Conservation (phyloP, 2,329 filamentous ascomycete species). For the Fusarium sp. region DNA sequence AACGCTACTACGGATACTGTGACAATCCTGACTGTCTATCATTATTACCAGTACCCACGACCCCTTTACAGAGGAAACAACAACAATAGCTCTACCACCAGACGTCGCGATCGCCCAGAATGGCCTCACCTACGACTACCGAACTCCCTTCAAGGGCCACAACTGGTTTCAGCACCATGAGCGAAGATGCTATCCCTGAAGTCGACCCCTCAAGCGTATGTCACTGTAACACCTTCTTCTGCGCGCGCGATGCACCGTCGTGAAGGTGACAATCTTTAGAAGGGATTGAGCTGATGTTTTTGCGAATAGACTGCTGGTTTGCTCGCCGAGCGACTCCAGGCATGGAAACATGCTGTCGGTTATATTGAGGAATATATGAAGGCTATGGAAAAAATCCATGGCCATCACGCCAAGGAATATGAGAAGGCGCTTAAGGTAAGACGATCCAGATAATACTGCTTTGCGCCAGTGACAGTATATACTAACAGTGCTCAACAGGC, state of each 20-base stretch:
- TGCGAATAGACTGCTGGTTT: constrained; percentile 74
- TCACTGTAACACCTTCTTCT: constrained; percentile 14
- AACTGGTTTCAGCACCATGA: constrained; percentile 58
- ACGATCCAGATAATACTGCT: neutral
- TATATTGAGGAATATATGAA: constrained; percentile 92
- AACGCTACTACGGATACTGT: constrained; percentile 8
- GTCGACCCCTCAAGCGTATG: constrained; percentile 68
- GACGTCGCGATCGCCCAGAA: constrained; percentile 19
- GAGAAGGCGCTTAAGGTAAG: constrained; percentile 87
- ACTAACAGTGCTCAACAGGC: constrained; percentile 62
- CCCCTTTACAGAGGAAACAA: constrained; percentile 1
- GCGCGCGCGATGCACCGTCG: neutral
- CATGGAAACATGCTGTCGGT: constrained; percentile 94
- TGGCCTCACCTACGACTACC: constrained; percentile 49
- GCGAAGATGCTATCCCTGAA: constrained; percentile 69
- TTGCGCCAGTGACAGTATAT: neutral
- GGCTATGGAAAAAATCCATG: constrained; percentile 87
- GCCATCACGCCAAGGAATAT: constrained; percentile 89
- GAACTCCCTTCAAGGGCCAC: constrained; percentile 59
- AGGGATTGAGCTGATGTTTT: constrained; percentile 10
- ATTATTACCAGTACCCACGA: neutral
- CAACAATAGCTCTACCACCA: neutral
- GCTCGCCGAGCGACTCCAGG: constrained; percentile 86
- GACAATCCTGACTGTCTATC: constrained; percentile 15
- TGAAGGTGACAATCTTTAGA: neutral